A percentile compares a stretch with the other conserved stretches of the same genome.
These are phyloP conservation scores for Clonostachys byssicola DNA, from an alignment of 2,329 filamentous ascomycete genomes.

Conservation along the genomic window DNA sequence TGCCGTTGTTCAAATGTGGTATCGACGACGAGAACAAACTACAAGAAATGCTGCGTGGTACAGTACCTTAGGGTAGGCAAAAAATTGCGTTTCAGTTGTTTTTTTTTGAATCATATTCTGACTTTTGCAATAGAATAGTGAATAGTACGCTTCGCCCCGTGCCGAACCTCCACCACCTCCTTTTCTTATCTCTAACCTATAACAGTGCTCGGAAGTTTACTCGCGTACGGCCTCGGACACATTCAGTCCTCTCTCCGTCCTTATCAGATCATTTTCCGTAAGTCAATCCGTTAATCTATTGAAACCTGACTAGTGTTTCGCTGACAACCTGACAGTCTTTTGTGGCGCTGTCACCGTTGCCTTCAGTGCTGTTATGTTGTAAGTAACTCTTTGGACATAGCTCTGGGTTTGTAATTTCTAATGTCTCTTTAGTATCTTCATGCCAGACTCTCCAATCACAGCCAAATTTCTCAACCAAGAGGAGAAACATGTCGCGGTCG, in stretches of 20 bases:
- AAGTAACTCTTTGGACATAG: constrained; percentile 24
- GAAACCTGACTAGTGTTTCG: too few species aligned
- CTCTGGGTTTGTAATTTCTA: constrained; percentile 23
- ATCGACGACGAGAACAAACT: constrained; percentile 24
- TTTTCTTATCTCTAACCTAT: constrained; percentile 4
- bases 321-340: constrained; percentile 10
- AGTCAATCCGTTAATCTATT: not conserved
- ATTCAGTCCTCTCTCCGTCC: constrained; percentile 16
- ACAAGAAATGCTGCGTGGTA: constrained; percentile 21
- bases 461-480: constrained; percentile 51
- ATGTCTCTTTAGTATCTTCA: constrained; percentile 25
- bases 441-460: constrained; percentile 61
- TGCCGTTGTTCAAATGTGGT: constrained; percentile 28
- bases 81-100: constrained; percentile 10
- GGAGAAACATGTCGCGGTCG: constrained; percentile 55
- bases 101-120: constrained; percentile 12
- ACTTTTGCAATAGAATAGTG: constrained; percentile 4
- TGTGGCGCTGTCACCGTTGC: constrained; percentile 36
- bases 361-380: constrained; percentile 41
- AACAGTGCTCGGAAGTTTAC: constrained; percentile 14
- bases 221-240: constrained; percentile 22
- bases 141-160: too few species aligned
- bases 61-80: constrained; percentile 16
- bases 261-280: constrained; percentile 29
- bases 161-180: too few species aligned